These are phyloP conservation scores for Nothophaeocryptopus gaeumannii DNA, from an alignment of 2,329 filamentous ascomycete genomes.

Conservation along the genomic window DNA sequence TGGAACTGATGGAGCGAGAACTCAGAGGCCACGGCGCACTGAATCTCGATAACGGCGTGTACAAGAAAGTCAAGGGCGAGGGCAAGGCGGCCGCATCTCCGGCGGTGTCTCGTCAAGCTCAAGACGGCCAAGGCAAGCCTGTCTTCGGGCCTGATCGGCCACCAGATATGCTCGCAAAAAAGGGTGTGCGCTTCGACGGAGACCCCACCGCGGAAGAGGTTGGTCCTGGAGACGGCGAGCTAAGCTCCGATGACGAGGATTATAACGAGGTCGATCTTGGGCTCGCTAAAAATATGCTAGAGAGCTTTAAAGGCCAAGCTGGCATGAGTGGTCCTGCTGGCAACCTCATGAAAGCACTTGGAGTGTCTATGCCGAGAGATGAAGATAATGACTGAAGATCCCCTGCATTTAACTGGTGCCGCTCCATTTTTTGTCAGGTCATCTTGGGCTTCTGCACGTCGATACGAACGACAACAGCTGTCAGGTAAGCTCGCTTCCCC, in stretches of 20 bases:
- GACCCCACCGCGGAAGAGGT: constrained; percentile 40
- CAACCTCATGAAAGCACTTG: constrained; percentile 84
- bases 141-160: constrained; percentile 33
- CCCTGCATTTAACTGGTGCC: too few species aligned
- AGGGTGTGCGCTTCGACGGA: constrained; percentile 31
- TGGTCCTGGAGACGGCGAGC: constrained; percentile 34
- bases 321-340: constrained; percentile 82
- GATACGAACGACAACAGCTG: too few species aligned
- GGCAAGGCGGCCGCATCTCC: constrained; percentile 25
- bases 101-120: background rate
- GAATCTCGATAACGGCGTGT: constrained; percentile 38
- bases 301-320: constrained; percentile 87
- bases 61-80: constrained; percentile 26
- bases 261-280: constrained; percentile 80
- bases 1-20: constrained; percentile 70
- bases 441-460: too few species aligned
- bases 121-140: constrained; percentile 11
- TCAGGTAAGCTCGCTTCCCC: too few species aligned
- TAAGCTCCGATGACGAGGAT: constrained; percentile 44
- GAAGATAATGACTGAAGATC: constrained; percentile 50
- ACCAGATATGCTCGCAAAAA: constrained; percentile 24
- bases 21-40: constrained; percentile 67
- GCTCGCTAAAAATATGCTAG: constrained; percentile 82
- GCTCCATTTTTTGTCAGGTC: too few species aligned
- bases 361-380: constrained; percentile 75